Conservation (phyloP, 441 rosid species). For the Aquilaria agallochum region DNA sequence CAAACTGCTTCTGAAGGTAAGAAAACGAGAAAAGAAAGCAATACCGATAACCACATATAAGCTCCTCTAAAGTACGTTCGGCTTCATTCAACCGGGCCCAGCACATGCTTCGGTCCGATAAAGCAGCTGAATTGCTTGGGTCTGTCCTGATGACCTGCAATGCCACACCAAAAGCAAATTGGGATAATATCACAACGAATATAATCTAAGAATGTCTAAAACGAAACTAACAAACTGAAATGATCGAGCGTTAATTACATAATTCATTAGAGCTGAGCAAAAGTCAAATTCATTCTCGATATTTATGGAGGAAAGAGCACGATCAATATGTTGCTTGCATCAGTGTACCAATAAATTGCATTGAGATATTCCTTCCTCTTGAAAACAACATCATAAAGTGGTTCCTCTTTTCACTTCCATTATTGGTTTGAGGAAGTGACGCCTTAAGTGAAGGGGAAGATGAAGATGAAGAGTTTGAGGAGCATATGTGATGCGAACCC, state of each 20-base stretch:
- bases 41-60: not conserved
- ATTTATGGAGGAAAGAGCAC: not conserved
- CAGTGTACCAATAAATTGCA: not conserved
- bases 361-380: conserved; percentile 11
- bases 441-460: too few species aligned
- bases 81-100: not conserved
- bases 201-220: too few species aligned
- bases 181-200: too few species aligned
- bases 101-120: not conserved
- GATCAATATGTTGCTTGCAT: not conserved
- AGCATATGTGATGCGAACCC: too few species aligned
- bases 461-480: too few species aligned
- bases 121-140: not conserved
- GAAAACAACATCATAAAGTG: not conserved
- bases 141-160: not conserved
- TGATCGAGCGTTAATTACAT: not conserved
- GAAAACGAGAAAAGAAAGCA: not conserved
- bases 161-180: not conserved
- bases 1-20: too few species aligned
- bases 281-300: too few species aligned
- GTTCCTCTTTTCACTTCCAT: too few species aligned
- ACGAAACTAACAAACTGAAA: not conserved
- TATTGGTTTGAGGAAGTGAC: too few species aligned
- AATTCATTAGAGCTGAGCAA: too few species aligned
- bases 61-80: not conserved